A percentile compares a stretch with the other conserved stretches of the same genome.
Conservation (phyloP, 495 filamentous ascomycete species). For the Trichoderma gamsii region DNA sequence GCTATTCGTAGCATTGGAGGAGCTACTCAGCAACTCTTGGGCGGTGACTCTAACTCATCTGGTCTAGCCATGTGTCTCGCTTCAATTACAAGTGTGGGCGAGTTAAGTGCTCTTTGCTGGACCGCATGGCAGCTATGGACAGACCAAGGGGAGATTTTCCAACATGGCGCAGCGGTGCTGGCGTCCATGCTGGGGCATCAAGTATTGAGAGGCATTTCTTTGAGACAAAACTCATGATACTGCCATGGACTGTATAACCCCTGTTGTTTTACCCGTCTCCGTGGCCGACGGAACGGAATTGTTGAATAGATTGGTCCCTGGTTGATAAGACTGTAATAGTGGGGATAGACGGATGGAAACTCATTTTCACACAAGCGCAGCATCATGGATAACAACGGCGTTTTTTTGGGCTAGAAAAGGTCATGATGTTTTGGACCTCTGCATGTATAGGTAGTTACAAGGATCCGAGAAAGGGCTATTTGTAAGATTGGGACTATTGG, state of each 20-base stretch:
- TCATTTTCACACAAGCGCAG: too few relatives aligned
- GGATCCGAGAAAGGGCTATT: too few relatives aligned
- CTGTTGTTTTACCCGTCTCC: not conserved
- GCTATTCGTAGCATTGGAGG: conserved; percentile 6
- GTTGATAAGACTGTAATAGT: too few relatives aligned
- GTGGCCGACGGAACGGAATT: too few relatives aligned
- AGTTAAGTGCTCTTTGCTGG: conserved; percentile 1
- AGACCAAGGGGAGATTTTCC: not conserved
- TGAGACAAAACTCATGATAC: not conserved
- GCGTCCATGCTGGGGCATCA: conserved; percentile 2
- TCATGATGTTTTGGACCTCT: too few relatives aligned
- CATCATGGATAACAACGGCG: too few relatives aligned
- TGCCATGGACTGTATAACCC: not conserved
- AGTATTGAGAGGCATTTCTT: not conserved
- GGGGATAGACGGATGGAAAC: too few relatives aligned
- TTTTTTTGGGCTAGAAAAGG: too few relatives aligned
- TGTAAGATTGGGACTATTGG: too few relatives aligned
- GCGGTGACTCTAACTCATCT: not conserved
- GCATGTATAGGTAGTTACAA: too few relatives aligned
- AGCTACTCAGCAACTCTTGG: not conserved
- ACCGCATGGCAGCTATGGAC: conserved; percentile 1
- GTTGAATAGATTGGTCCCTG: too few relatives aligned
- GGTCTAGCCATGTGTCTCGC: not conserved
- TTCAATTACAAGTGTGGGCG: not conserved
- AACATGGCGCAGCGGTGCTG: not conserved